A percentile compares a stretch with the other conserved stretches of the same genome.
Evolutionary conservation across 1,284 basidiomycete genomes (phyloP).

Genomic region (Ceratobasidium sp.): DNA sequence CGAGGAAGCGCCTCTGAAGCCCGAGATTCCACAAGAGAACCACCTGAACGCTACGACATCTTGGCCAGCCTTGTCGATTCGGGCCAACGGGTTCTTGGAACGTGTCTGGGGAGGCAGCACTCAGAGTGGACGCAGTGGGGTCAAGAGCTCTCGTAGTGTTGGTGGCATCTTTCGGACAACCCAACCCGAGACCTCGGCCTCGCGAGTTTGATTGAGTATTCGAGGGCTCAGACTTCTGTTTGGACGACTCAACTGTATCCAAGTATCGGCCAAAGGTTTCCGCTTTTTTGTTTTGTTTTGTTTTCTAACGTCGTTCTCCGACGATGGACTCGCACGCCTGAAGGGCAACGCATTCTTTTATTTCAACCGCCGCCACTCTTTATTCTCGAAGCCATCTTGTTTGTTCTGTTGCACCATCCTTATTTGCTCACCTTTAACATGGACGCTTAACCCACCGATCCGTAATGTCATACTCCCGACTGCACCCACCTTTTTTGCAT

Average conservation of each 20-base stretch:
- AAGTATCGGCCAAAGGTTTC: constrained; percentile 41
- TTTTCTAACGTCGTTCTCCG: background rate
- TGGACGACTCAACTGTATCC: constrained; percentile 33
- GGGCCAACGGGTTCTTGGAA: constrained; percentile 37
- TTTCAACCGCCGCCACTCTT: constrained; percentile 36
- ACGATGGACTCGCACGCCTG: constrained; percentile 30
- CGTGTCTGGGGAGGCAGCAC: constrained; percentile 33
- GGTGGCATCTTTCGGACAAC: constrained; percentile 34
- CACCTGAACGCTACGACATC: constrained; percentile 10
- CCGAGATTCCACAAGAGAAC: background rate
- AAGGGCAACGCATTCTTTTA: constrained; percentile 44
- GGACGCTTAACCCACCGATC: constrained; percentile 17
- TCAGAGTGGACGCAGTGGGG: background rate
- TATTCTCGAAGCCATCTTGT: constrained; percentile 4
- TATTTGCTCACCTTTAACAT: constrained; percentile 7
- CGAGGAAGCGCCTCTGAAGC: background rate
- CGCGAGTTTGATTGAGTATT: constrained; percentile 26
- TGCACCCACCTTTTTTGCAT: constrained; percentile 12
- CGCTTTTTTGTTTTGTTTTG: constrained; percentile 28
- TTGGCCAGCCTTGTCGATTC: constrained; percentile 30
- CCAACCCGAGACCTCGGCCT: background rate
- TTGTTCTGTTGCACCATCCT: background rate
- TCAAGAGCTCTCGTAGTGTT: constrained; percentile 36
- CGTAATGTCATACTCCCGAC: constrained; percentile 40
- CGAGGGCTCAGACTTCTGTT: constrained; percentile 9